Evolutionary conservation across 106 monocot species (phyloP), one percentile per base, ranked within the genome.

Genomic region (Acorus calamus): DNA sequence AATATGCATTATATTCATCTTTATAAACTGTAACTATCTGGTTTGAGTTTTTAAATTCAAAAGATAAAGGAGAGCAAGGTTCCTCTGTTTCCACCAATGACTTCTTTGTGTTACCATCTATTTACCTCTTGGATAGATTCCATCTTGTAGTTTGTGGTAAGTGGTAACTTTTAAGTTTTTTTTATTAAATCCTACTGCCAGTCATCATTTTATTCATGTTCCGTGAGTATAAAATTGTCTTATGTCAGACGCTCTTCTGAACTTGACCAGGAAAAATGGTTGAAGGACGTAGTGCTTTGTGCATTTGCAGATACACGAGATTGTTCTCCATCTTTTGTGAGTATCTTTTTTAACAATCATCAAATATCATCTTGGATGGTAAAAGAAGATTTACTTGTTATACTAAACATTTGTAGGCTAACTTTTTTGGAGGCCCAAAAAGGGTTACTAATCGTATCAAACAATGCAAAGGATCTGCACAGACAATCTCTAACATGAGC

Each of bases 191-290:
- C 28, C 28, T 28, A 28, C 28, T 28, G 28, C 28, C 28, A 28
- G 0, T 28, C 28, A 28, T 28, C 28, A 1, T 28, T 28, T 28
- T 28, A 28, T 28, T 28, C 28, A 1, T 28, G 28, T 74, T 11
- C 77, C 68, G 67, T 76, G 74, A 85, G 82, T n/a, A 79, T 80
- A 67, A 79, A 66, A 79, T 66, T 87, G 60, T 89, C 86, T 94
- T 86, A 81, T 81, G 79, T 70, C 79, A 81, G 83, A 86, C 60
- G 77, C 60, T 68, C 68, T 86, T 74, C 82, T 90, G 78, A 90
- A 83, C 74, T 90, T 87, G 72, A 69, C 73, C 89, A 98, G 96
- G 96, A 98, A 98, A 67, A 42, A 7, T 98, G 87, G 87, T 71
- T 98, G 64, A 91, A 85, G 79, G 87, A 91, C 68, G 66, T 82